Evolutionary conservation across 495 filamentous ascomycete species (phyloP), one percentile per base, ranked within the genome.

Genomic region (Terfezia boudieri): DNA sequence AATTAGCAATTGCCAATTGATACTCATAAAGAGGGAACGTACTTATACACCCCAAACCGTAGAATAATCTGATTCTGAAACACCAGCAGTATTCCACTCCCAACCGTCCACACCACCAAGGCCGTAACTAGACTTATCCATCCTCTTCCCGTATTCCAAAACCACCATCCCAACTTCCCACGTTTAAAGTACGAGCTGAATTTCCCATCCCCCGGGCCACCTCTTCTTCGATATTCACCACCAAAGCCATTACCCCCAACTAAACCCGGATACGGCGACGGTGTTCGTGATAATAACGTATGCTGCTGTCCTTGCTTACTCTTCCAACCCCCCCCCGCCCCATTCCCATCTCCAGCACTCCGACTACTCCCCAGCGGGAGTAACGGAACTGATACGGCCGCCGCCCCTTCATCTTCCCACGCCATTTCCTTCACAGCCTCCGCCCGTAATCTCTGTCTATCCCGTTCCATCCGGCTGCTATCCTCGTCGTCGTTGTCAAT

Each of bases 51-150:
- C 38, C 72, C 73, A 41, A 71, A 72, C 57, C 58, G 59, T 50
- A 75, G 49, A 46, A 73, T 71, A 49, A 75, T 71, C 51, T 69
- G 56, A 61, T 76, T 74, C 68, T 73, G 68, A 38, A 73, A 54
- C 23, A 69, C 60, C 54, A 75, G 56, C 38, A 64, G 67, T 58
- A 73, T 70, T 22, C 66, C 61, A 37, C 68, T 68, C 4, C 65
- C 70, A 22, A 58, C 63, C 9, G 71, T 62, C 65, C 70, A 69
- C 22, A 71, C 58, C 14, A 73, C 64, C 58, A 75, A 61, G 50
- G 74, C 58, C 11, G 63, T 68, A 35, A 75, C 71, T 58, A 71
- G 73, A 1, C 73, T 58, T 59, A 73, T 67, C 71, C 70, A 73
- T 11, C 73, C 73, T 50, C 66, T 59, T 50, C 63, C 65, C 10